A percentile compares a stretch with the other conserved stretches of the same genome.
Evolutionary conservation across 1,284 basidiomycete genomes (phyloP).

Genomic region (Erythrobasidium hasegawianum): DNA sequence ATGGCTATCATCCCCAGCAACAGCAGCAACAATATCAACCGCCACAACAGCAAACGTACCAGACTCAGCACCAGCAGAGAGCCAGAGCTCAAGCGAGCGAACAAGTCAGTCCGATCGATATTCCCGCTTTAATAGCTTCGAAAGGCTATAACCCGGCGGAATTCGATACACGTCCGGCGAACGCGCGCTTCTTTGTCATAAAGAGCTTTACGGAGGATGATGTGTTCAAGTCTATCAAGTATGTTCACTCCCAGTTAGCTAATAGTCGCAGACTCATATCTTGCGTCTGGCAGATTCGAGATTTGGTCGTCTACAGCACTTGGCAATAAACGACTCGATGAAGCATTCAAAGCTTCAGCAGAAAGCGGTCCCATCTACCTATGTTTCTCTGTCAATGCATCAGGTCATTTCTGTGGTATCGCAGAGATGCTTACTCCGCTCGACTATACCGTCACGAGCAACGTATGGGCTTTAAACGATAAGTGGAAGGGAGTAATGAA

Average conservation of each 20-base stretch:
- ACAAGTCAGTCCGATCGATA: constrained; percentile 56
- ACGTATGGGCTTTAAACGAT: constrained; percentile 86
- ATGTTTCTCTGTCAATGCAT: constrained; percentile 91
- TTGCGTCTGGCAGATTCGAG: constrained; percentile 55
- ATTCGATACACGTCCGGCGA: constrained; percentile 52
- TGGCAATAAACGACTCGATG: constrained; percentile 90
- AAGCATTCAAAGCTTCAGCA: constrained; percentile 87
- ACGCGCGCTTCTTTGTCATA: constrained; percentile 95
- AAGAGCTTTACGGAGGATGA: constrained; percentile 97
- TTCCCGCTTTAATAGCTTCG: constrained; percentile 72
- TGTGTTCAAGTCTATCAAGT: constrained; percentile 88
- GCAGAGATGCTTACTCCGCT: constrained; percentile 70
- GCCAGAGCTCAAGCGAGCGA: too few relatives aligned
- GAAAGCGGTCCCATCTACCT: constrained; percentile 86
- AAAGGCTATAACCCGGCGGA: constrained; percentile 87
- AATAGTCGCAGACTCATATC: not conserved
- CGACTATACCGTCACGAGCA: constrained; percentile 58
- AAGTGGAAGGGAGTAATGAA: constrained; percentile 82
- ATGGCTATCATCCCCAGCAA: not conserved
- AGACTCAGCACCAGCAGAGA: constrained; percentile 5
- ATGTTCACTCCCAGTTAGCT: constrained; percentile 46
- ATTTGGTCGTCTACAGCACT: constrained; percentile 96
- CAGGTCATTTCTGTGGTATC: constrained; percentile 94
- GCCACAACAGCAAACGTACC: not conserved
- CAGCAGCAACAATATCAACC: not conserved